These are phyloP conservation scores for Moricandia moricandioides DNA, from an alignment of 345 rosid genomes.

Conservation along the genomic window DNA sequence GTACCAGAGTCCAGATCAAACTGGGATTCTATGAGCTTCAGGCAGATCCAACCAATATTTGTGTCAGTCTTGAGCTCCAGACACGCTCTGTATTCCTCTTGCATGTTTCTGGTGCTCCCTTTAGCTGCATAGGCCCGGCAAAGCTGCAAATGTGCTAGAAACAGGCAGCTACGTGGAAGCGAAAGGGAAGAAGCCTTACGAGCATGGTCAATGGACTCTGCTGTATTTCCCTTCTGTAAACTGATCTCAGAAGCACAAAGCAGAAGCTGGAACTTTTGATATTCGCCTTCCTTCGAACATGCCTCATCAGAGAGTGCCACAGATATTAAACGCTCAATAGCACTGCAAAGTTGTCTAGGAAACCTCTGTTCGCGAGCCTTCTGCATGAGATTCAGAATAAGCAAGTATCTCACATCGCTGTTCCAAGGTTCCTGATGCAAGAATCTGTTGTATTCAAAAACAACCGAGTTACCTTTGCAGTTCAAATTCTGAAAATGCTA, in stretches of 20 bases:
- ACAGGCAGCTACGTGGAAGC: conserved; percentile 60
- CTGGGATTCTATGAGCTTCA: conserved; percentile 65
- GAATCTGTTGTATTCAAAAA: conserved; percentile 51
- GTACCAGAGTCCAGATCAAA: conserved; percentile 50
- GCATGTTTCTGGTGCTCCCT: conserved; percentile 43
- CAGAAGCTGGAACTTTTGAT: conserved; percentile 78
- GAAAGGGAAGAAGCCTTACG: conserved; percentile 54
- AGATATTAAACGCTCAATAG: conserved; percentile 50
- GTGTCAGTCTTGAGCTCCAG: conserved; percentile 73
- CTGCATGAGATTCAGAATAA: conserved; percentile 73
- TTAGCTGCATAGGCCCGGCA: conserved; percentile 80
- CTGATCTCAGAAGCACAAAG: conserved; percentile 81
- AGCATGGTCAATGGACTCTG: conserved; percentile 49
- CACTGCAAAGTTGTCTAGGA: conserved; percentile 54
- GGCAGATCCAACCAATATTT: conserved; percentile 72
- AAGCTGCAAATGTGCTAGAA: conserved; percentile 70
- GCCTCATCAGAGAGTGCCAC: conserved; percentile 60
- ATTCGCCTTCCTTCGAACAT: conserved; percentile 42
- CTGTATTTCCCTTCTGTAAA: conserved; percentile 56
- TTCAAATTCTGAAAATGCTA: neutral
- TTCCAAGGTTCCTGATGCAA: conserved; percentile 86
- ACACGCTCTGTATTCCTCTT: conserved; percentile 62
- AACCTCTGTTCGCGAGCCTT: conserved; percentile 88
- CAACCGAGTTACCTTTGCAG: conserved; percentile 11
- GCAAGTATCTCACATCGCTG: conserved; percentile 57